phyloP scores from a whole-genome alignment of 2,329 filamentous ascomycete genomes.

The Penicillium corylophilum region DNA sequence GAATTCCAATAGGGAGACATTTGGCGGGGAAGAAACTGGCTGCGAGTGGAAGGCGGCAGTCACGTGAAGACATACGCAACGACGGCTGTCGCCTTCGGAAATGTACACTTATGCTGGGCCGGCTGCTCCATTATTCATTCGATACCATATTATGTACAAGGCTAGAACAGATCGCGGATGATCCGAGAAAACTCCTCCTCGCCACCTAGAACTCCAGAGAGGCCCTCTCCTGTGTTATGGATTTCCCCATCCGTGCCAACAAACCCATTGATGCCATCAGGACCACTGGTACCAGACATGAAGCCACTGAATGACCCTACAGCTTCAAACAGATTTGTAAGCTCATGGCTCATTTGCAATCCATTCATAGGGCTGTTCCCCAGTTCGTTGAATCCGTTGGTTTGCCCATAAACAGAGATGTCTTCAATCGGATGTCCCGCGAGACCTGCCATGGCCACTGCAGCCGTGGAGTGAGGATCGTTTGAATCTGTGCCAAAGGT shows the following conservation, averaged over 20 bases:
- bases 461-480: slow-evolving; percentile 61
- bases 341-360: slow-evolving; percentile 60
- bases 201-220: slow-evolving; percentile 50
- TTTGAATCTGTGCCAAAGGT: slow-evolving; percentile 41
- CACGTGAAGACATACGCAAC: slow-evolving; percentile 7
- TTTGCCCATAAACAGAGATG: slow-evolving; percentile 49
- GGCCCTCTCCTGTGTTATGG: slow-evolving; percentile 44
- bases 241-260: slow-evolving; percentile 39
- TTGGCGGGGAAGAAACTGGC: slow-evolving; percentile 4
- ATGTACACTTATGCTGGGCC: not conserved
- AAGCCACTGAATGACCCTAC: slow-evolving; percentile 54
- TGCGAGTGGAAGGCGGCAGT: slow-evolving; percentile 6
- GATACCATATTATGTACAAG: not conserved
- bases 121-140: not conserved
- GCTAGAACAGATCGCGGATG: slow-evolving; percentile 59
- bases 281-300: slow-evolving; percentile 30
- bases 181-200: slow-evolving; percentile 62
- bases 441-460: slow-evolving; percentile 65
- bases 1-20: not conserved
- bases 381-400: slow-evolving; percentile 40
- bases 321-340: slow-evolving; percentile 64
- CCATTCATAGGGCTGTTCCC: slow-evolving; percentile 58
- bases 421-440: slow-evolving; percentile 63
- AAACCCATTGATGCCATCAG: slow-evolving; percentile 42
- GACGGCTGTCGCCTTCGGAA: not conserved